Conservation (phyloP, 345 rosid species). For the Pseudoturritis turrita region DNA sequence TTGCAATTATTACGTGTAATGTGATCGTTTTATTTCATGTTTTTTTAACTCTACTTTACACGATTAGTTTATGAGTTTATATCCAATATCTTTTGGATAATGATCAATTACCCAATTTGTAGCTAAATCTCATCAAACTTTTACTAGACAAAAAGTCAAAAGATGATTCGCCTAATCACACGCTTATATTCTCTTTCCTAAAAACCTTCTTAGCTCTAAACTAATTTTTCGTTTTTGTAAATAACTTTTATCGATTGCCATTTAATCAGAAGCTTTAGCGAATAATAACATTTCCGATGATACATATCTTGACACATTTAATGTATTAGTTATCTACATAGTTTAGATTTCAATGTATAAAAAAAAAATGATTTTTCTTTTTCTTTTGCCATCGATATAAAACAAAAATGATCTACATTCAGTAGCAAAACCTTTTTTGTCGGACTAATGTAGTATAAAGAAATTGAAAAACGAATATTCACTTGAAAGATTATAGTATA, state of each 20-base stretch:
- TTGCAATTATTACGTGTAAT: not conserved
- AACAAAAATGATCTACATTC: not conserved
- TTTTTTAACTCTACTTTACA: not conserved
- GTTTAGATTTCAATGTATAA: no score
- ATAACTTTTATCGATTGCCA: no score
- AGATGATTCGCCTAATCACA: no score
- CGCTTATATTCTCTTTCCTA: no score
- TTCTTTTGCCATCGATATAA: no score
- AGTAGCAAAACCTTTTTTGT: not conserved
- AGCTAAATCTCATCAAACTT: not conserved
- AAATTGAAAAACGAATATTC: slow-evolving; percentile 19
- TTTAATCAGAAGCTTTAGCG: no score
- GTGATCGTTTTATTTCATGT: not conserved
- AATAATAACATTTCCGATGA: no score
- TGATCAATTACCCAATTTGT: not conserved
- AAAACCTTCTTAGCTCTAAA: no score
- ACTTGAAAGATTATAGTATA: slow-evolving; percentile 12
- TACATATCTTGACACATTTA: no score
- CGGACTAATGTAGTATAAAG: not conserved
- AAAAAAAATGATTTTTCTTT: no score
- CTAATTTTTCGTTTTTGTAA: no score
- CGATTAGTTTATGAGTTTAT: not conserved
- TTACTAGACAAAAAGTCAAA: not conserved
- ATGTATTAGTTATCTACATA: no score
- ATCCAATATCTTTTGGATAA: not conserved